These are phyloP conservation scores for Paraphysoderma sedebokerense DNA, from an alignment of 371 early-diverging fungal species.

Conservation along the genomic window DNA sequence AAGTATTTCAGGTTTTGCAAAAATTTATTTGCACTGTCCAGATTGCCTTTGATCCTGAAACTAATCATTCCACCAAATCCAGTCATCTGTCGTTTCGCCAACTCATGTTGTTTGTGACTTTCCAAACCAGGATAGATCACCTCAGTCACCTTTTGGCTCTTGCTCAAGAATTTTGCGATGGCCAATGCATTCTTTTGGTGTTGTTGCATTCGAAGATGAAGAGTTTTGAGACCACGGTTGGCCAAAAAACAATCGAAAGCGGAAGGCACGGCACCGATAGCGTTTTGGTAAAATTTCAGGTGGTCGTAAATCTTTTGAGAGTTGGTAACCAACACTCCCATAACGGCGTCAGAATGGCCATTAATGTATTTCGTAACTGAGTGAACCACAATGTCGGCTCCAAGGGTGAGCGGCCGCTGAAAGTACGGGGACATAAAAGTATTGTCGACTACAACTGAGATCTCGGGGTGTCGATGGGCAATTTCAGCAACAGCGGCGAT, in stretches of 20 bases:
- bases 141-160: constrained; percentile 35
- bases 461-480: constrained; percentile 53
- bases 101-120: constrained; percentile 63
- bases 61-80: constrained; percentile 81
- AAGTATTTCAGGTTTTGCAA: constrained; percentile 46
- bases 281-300: constrained; percentile 82
- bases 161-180: constrained; percentile 49
- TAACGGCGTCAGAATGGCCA: constrained; percentile 94
- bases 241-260: constrained; percentile 95
- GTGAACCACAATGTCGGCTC: constrained; percentile 94
- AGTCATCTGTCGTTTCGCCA: constrained; percentile 53
- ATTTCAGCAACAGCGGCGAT: constrained; percentile 67
- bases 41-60: constrained; percentile 56
- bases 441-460: constrained; percentile 86
- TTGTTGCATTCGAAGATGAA: constrained; percentile 83
- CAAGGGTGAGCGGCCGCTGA: constrained; percentile 79
- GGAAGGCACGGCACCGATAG: constrained; percentile 87
- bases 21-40: constrained; percentile 50
- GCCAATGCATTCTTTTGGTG: constrained; percentile 72
- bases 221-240: constrained; percentile 87
- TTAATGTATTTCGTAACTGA: constrained; percentile 97
- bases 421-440: constrained; percentile 95
- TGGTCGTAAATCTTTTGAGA: constrained; percentile 48
- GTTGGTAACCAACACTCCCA: constrained; percentile 83
- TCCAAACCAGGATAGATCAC: constrained; percentile 75